These are phyloP conservation scores for Candida stauntonica DNA, from an alignment of 805 yeast species.

Conservation along the genomic window DNA sequence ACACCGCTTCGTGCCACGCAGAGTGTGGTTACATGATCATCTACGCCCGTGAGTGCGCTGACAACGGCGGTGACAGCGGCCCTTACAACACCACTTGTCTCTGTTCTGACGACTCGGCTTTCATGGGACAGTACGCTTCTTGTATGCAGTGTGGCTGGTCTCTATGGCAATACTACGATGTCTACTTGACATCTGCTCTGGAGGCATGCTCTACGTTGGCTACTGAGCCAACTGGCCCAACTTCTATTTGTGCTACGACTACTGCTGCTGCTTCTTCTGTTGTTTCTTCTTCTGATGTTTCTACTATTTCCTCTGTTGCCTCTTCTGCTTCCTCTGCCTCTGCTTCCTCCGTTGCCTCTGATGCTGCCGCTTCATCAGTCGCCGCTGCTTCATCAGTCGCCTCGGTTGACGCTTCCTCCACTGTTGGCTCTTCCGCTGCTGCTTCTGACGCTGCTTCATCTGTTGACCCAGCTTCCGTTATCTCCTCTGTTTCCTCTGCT, in stretches of 20 bases:
- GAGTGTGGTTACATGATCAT: conserved; percentile 30
- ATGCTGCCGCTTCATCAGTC: conserved; percentile 9
- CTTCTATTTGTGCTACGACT: conserved; percentile 18
- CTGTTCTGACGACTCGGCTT: conserved; percentile 27
- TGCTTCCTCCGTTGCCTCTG: conserved; percentile 7
- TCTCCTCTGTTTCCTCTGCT: conserved; percentile 9
- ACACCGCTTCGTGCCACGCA: conserved; percentile 26
- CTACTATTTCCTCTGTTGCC: conserved; percentile 2
- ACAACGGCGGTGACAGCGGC: neutral
- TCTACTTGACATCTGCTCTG: conserved; percentile 28
- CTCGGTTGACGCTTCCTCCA: conserved; percentile 11
- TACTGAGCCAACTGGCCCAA: conserved; percentile 33
- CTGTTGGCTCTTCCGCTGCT: conserved; percentile 4
- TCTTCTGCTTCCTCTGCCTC: conserved; percentile 4
- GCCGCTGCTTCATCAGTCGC: conserved; percentile 8
- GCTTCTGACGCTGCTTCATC: conserved; percentile 9
- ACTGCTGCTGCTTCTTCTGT: conserved; percentile 6
- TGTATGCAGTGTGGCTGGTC: conserved; percentile 39
- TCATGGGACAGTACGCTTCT: conserved; percentile 24
- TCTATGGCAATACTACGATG: conserved; percentile 33
- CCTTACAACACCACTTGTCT: conserved; percentile 10
- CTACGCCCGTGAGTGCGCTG: conserved; percentile 27
- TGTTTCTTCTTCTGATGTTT: conserved; percentile 6
- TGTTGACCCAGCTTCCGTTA: conserved; percentile 12
- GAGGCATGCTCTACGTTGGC: conserved; percentile 26